Evolutionary conservation across 805 yeast species (phyloP).

Genomic region (Wickerhamia fluorescens): DNA sequence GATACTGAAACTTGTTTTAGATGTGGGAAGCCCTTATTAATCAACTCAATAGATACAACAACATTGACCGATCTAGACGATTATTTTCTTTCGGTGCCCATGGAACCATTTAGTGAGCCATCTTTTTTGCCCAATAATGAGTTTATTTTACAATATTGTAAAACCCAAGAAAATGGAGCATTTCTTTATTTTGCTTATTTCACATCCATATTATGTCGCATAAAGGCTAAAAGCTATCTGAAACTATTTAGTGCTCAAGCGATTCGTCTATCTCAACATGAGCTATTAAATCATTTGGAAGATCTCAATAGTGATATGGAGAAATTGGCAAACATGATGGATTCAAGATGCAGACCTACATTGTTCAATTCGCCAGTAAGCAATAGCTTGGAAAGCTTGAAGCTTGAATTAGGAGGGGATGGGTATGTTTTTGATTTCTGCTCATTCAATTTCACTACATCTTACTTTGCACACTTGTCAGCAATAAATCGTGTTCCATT

Average conservation of each 20-base stretch:
- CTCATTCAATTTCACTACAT: constrained; percentile 13
- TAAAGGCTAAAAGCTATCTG: constrained; percentile 17
- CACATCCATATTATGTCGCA: constrained; percentile 11
- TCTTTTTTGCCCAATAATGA: constrained; percentile 1
- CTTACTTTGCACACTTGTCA: constrained; percentile 19
- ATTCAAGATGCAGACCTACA: constrained; percentile 14
- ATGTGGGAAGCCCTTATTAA: constrained; percentile 43
- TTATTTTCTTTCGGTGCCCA: constrained; percentile 10
- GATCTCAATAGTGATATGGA: constrained; percentile 15
- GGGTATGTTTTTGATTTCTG: too few species aligned
- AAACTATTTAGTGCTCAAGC: constrained; percentile 17
- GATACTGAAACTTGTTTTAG: constrained; percentile 41
- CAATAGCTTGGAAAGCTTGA: too few species aligned
- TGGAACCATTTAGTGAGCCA: constrained; percentile 4
- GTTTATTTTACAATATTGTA: not conserved
- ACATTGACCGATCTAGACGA: constrained; percentile 13
- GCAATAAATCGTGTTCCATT: constrained; percentile 24
- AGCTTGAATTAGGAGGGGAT: too few species aligned
- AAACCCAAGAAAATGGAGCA: not conserved
- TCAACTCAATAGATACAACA: constrained; percentile 34
- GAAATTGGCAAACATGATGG: constrained; percentile 11
- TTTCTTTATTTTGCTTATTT: constrained; percentile 12
- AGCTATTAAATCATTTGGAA: constrained; percentile 5
- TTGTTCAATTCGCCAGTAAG: constrained; percentile 8
- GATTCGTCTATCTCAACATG: constrained; percentile 1